Conservation (phyloP, 305 asterid genomes). For the Fraxinus nigra region DNA sequence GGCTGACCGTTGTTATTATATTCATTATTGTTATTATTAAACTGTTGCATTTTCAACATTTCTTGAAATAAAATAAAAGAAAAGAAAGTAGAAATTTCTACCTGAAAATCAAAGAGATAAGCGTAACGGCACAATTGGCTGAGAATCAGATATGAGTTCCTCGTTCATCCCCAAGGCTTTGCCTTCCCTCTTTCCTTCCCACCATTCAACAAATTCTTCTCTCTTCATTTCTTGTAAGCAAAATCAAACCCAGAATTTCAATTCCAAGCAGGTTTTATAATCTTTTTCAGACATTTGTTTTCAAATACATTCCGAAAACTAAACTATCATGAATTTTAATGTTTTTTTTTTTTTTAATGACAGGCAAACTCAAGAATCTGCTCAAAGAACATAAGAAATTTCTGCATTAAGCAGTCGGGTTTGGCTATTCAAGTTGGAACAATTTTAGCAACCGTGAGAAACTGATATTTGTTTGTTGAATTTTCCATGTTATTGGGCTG, state of each 20-base stretch:
- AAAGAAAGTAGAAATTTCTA: background rate
- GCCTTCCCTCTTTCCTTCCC: conserved; percentile 47
- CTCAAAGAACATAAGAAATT: conserved; percentile 23
- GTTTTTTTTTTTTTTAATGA: conserved; percentile 4
- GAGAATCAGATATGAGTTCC: conserved; percentile 55
- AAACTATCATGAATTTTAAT: background rate
- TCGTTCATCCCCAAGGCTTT: conserved; percentile 55
- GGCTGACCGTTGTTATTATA: background rate
- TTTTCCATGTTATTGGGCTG: background rate
- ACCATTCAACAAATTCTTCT: conserved; percentile 23
- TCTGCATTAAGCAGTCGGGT: conserved; percentile 30
- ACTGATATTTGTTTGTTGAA: background rate
- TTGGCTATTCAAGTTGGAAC: conserved; percentile 63
- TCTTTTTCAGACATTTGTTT: background rate
- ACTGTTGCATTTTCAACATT: background rate
- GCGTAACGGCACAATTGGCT: conserved; percentile 34
- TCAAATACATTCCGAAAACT: background rate
- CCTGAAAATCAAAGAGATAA: conserved; percentile 32
- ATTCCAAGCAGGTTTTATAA: conserved; percentile 30
- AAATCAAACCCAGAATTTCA: conserved; percentile 15
- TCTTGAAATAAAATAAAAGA: background rate
- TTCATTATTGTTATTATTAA: background rate
- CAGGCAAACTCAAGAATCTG: conserved; percentile 32
- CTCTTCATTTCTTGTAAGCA: conserved; percentile 33
- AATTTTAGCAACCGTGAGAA: conserved; percentile 51